A percentile compares a stretch with the other conserved stretches of the same genome.
phyloP scores from a whole-genome alignment of 2,329 filamentous ascomycete genomes.

The Paecilomyces formosus region DNA sequence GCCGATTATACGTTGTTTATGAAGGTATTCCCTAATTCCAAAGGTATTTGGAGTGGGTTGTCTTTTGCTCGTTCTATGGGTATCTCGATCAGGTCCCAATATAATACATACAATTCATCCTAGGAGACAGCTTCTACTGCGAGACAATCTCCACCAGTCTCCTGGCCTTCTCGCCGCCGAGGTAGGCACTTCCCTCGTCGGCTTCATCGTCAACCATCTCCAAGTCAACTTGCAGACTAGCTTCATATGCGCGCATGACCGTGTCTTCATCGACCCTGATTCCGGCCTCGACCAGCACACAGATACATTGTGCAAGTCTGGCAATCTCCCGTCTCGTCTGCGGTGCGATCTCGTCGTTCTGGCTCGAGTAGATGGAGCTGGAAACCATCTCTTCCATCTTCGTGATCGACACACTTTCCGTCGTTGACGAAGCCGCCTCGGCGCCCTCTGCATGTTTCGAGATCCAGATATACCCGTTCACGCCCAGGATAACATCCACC shows the following conservation, averaged over 20 bases:
- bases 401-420: conserved; percentile 59
- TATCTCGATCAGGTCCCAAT: neutral
- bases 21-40: too few relatives aligned
- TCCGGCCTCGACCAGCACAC: conserved; percentile 72
- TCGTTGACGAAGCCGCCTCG: conserved; percentile 34
- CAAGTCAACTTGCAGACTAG: conserved; percentile 62
- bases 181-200: conserved; percentile 32
- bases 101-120: neutral
- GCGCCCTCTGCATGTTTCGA: conserved; percentile 65
- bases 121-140: neutral
- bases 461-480: conserved; percentile 97
- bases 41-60: neutral
- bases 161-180: conserved; percentile 32
- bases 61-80: neutral
- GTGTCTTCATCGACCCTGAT: conserved; percentile 84
- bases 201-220: conserved; percentile 33
- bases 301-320: conserved; percentile 71
- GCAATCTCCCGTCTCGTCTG: conserved; percentile 83
- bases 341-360: conserved; percentile 77
- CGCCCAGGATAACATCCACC: conserved; percentile 81
- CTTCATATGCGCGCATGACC: conserved; percentile 73
- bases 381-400: conserved; percentile 81
- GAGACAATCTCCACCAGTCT: conserved; percentile 28
- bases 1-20: neutral
- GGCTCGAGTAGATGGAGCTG: conserved; percentile 82